Evolutionary conservation across 1,139 yeast species (phyloP).

Genomic region (Suhomyces yuchorum): DNA sequence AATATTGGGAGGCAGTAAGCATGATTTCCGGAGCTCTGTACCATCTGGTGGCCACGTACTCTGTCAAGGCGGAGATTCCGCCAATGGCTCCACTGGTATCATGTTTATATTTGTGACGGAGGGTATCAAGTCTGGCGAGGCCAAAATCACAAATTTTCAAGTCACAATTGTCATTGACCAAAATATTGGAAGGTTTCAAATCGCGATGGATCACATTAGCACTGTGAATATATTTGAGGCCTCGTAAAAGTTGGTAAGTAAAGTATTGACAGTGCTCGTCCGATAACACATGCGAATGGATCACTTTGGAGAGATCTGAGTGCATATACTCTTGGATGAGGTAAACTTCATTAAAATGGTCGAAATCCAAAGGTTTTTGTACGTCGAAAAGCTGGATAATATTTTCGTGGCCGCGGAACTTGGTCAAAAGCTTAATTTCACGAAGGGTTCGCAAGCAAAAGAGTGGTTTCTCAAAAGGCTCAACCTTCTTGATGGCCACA

Average conservation of each 20-base stretch:
- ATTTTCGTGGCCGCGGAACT: slow-evolving; percentile 44
- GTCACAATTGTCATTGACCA: slow-evolving; percentile 94
- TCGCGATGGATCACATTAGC: slow-evolving; percentile 98
- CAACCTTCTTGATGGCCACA: slow-evolving; percentile 47
- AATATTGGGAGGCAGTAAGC: slow-evolving; percentile 68
- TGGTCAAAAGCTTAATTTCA: slow-evolving; percentile 39
- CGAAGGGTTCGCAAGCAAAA: slow-evolving; percentile 45
- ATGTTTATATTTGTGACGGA: slow-evolving; percentile 23
- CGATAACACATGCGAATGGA: slow-evolving; percentile 51
- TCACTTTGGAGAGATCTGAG: slow-evolving; percentile 63
- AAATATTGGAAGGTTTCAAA: slow-evolving; percentile 87
- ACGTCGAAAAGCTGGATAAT: slow-evolving; percentile 42
- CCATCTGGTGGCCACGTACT: slow-evolving; percentile 81
- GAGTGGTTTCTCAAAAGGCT: slow-evolving; percentile 41
- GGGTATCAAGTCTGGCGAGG: slow-evolving; percentile 45
- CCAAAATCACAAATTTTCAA: slow-evolving; percentile 96
- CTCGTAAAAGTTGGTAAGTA: slow-evolving; percentile 85
- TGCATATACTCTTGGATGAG: slow-evolving; percentile 74
- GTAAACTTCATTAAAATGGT: slow-evolving; percentile 62
- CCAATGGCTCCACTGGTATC: slow-evolving; percentile 33
- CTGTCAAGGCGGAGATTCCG: slow-evolving; percentile 54
- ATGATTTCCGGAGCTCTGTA: slow-evolving; percentile 79
- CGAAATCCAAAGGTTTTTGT: slow-evolving; percentile 38
- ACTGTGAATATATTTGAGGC: slow-evolving; percentile 91
- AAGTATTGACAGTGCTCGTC: slow-evolving; percentile 73